phyloP scores from a whole-genome alignment of 2,329 filamentous ascomycete genomes.

The Hypocrella siamensis region DNA sequence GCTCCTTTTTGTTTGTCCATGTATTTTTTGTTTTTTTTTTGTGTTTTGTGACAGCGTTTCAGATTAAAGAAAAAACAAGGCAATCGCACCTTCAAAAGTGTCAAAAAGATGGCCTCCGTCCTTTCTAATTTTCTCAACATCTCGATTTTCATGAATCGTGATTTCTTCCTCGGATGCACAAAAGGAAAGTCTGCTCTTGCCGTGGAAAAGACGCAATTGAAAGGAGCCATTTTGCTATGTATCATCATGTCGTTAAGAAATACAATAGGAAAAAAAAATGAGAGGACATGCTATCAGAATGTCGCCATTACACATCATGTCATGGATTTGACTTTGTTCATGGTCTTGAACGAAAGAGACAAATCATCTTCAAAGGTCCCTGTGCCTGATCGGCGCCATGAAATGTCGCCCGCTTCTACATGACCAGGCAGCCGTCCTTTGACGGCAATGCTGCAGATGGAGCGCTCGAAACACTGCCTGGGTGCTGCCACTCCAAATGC shows the following conservation, averaged over 20 bases:
- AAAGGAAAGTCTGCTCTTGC: too few relatives aligned
- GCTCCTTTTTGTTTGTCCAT: not conserved
- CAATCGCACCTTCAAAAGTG: too few relatives aligned
- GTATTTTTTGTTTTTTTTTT: not conserved
- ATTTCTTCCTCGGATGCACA: too few relatives aligned
- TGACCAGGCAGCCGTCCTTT: constrained; percentile 26
- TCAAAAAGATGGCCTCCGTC: too few relatives aligned
- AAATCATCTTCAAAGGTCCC: not conserved
- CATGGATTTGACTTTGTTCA: too few relatives aligned
- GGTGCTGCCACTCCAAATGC: constrained; percentile 43
- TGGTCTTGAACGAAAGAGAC: not conserved
- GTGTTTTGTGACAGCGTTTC: not conserved
- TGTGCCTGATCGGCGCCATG: not conserved
- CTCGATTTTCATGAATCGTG: too few relatives aligned
- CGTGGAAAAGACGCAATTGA: not conserved
- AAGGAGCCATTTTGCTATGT: not conserved
- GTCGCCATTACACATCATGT: too few relatives aligned
- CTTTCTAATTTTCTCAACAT: too few relatives aligned
- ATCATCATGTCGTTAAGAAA: too few relatives aligned
- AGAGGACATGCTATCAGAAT: not conserved
- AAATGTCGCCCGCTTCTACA: constrained; percentile 23
- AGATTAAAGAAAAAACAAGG: not conserved
- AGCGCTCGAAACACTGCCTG: constrained; percentile 17
- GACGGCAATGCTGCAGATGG: constrained; percentile 15
- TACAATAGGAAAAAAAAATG: not conserved